Conservation (phyloP, 345 rosid genomes). For the Isatis tinctoria region DNA sequence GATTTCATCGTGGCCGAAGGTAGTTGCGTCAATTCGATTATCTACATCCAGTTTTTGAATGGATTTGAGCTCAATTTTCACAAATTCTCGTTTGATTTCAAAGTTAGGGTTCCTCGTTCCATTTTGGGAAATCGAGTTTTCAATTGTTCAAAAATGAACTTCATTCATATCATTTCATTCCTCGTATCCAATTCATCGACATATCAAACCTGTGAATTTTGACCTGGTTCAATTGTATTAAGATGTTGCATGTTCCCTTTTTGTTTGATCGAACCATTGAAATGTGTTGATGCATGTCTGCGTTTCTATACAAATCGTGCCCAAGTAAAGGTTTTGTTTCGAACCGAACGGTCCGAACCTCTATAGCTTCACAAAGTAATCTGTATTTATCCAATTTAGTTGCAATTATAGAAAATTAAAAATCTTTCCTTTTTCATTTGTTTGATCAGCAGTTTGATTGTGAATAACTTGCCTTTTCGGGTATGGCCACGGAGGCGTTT, state of each 20-base stretch:
- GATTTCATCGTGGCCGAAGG: constrained; percentile 26
- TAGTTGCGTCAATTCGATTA: constrained; percentile 7
- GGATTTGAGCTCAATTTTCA: constrained; percentile 22
- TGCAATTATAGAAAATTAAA: constrained; percentile 6
- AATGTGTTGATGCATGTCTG: constrained; percentile 19
- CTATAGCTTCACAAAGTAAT: neutral
- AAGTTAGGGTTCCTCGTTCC: constrained; percentile 27
- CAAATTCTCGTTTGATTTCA: constrained; percentile 14
- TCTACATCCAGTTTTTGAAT: neutral
- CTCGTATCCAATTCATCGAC: neutral
- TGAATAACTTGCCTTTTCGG: constrained; percentile 21
- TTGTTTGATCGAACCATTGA: constrained; percentile 14
- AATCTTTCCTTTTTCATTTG: constrained; percentile 21
- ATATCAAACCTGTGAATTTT: neutral
- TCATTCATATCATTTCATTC: neutral
- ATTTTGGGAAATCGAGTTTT: constrained; percentile 20
- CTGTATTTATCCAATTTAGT: neutral
- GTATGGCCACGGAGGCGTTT: constrained; percentile 76
- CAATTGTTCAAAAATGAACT: neutral
- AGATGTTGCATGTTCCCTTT: constrained; percentile 15
- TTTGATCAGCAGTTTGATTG: constrained; percentile 13
- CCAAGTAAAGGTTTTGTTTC: neutral
- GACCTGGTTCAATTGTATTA: neutral
- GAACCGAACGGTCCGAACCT: neutral
- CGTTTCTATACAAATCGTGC: neutral